Conservation (phyloP, 2,329 filamentous ascomycete species). For the Pseudocercospora ulei region DNA sequence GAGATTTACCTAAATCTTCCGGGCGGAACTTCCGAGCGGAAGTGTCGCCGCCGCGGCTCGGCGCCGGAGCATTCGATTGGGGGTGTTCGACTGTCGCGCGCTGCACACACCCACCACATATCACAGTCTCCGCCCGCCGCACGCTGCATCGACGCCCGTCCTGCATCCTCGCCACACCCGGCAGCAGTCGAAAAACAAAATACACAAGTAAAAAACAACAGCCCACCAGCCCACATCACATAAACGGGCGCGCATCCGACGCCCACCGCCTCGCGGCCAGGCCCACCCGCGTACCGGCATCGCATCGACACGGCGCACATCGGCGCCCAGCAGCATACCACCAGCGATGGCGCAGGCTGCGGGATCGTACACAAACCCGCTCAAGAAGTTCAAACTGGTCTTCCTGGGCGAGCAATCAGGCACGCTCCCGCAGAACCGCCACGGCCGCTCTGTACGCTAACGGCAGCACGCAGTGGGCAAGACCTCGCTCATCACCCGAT, state of each 20-base stretch:
- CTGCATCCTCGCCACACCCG: constrained; percentile 1
- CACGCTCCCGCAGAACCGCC: constrained; percentile 50
- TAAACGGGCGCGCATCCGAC: no score
- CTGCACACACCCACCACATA: no score
- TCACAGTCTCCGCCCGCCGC: no score
- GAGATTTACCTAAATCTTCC: not conserved
- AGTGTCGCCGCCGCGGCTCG: not conserved
- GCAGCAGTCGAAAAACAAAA: not conserved
- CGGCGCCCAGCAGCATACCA: constrained; percentile 3
- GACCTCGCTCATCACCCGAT: constrained; percentile 94
- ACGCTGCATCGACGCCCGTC: not conserved
- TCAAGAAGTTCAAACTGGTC: constrained; percentile 99
- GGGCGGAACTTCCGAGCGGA: no score
- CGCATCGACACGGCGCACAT: not conserved
- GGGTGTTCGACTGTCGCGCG: not conserved
- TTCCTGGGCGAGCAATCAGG: constrained; percentile 98
- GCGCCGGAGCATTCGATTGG: not conserved
- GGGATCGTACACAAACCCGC: constrained; percentile 91
- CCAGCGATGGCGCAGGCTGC: constrained; percentile 66
- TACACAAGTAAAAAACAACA: no score
- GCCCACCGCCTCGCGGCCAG: no score
- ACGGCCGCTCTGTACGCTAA: constrained; percentile 2
- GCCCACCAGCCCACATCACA: no score
- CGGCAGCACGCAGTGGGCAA: constrained; percentile 64
- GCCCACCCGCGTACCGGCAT: constrained; percentile 5